Conservation (phyloP, 2,329 filamentous ascomycete species). For the Lachnellula cervina region DNA sequence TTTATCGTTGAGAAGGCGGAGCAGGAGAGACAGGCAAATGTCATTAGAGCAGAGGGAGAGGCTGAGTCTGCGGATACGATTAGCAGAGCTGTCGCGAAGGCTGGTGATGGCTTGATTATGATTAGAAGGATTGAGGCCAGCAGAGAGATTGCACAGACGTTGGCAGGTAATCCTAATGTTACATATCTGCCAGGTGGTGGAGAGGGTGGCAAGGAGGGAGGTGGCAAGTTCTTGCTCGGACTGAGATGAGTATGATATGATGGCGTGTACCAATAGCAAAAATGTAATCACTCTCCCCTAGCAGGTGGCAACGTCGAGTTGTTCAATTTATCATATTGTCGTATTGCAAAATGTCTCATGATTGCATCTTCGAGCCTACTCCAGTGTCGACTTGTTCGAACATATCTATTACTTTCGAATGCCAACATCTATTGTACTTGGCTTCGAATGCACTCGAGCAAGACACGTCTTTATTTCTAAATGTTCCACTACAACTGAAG, state of each 20-base stretch:
- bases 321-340: not conserved
- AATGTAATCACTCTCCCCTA: conserved; percentile 28
- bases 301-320: not conserved
- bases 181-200: conserved; percentile 83
- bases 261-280: conserved; percentile 23
- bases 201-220: conserved; percentile 48
- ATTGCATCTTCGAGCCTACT: too few species aligned
- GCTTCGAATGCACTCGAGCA: too few species aligned
- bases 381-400: too few species aligned
- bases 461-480: too few species aligned
- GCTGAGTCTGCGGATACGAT: conserved; percentile 96
- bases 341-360: not conserved
- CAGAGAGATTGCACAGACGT: conserved; percentile 87
- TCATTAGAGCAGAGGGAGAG: conserved; percentile 96
- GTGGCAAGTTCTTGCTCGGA: conserved; percentile 61
- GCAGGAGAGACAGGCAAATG: conserved; percentile 97
- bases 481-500: too few species aligned
- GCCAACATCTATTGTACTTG: too few species aligned
- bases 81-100: conserved; percentile 86
- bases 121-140: conserved; percentile 97
- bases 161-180: conserved; percentile 89
- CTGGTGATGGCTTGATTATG: conserved; percentile 87
- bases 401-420: too few species aligned
- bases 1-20: conserved; percentile 99
- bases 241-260: conserved; percentile 41